Conservation (phyloP, 2,329 filamentous ascomycete genomes). For the Fusarium nelsonii region DNA sequence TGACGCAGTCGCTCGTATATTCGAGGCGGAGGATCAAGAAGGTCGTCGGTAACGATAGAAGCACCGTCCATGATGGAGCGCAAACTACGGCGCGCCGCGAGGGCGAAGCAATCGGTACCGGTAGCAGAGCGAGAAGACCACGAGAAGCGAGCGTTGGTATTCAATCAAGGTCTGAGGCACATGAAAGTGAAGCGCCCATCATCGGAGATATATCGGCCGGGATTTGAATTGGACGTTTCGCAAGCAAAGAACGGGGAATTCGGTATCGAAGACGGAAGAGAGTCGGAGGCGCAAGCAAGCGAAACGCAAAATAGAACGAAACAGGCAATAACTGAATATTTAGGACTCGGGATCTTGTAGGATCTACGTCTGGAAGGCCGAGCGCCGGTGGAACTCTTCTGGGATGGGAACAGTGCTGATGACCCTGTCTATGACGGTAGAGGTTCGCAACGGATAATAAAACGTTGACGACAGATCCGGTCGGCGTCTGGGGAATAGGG, state of each 20-base stretch:
- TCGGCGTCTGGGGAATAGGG: constrained; percentile 19
- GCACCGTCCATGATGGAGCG: constrained; percentile 64
- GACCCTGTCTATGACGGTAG: constrained; percentile 32
- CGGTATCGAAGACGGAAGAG: constrained; percentile 11
- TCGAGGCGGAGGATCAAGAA: constrained; percentile 73
- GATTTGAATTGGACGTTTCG: constrained; percentile 17
- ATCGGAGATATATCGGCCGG: constrained; percentile 46
- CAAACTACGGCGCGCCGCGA: constrained; percentile 42
- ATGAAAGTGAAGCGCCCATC: constrained; percentile 51
- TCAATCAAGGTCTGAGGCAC: constrained; percentile 46
- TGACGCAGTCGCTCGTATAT: constrained; percentile 80
- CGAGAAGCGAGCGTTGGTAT: constrained; percentile 46
- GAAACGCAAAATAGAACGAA: constrained; percentile 1
- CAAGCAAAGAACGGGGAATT: constrained; percentile 7
- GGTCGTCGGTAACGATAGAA: constrained; percentile 64
- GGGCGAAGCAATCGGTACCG: constrained; percentile 37
- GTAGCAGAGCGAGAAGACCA: constrained; percentile 36
- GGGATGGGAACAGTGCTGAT: constrained; percentile 22
- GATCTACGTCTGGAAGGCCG: constrained; percentile 35
- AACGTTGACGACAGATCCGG: constrained; percentile 14
- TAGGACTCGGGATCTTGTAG: constrained; percentile 22
- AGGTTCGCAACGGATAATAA: constrained; percentile 28
- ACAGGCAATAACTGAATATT: constrained; percentile 9
- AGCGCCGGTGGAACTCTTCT: constrained; percentile 31
- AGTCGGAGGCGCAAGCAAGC: constrained; percentile 21